Conservation (phyloP, 1,284 basidiomycete genomes). For the Ustilago tritici region DNA sequence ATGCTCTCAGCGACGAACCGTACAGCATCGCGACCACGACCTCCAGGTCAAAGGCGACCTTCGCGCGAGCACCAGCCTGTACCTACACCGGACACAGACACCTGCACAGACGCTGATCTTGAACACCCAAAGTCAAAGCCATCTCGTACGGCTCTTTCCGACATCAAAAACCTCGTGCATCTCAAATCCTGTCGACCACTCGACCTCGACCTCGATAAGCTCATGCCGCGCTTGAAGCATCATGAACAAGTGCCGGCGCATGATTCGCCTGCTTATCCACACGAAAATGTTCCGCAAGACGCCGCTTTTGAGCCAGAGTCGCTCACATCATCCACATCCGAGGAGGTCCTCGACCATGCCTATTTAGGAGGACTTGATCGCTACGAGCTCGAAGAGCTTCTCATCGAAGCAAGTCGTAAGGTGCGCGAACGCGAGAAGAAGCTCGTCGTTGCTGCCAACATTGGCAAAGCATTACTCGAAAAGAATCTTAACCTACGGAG, state of each 20-base stretch:
- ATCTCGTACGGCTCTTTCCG: constrained; percentile 17
- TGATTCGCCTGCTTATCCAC: not conserved
- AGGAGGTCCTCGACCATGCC: constrained; percentile 35
- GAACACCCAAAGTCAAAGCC: not conserved
- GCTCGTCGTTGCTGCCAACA: constrained; percentile 60
- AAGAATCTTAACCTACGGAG: constrained; percentile 60
- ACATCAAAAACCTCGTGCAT: constrained; percentile 16
- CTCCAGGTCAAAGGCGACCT: constrained; percentile 8
- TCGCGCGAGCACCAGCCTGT: constrained; percentile 4
- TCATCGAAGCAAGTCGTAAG: constrained; percentile 58
- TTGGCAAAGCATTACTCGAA: constrained; percentile 62
- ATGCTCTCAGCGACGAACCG: constrained; percentile 10
- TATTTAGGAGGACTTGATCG: constrained; percentile 53
- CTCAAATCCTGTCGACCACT: not conserved
- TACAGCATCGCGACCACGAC: constrained; percentile 14
- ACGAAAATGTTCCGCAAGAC: not conserved
- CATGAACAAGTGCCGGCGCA: not conserved
- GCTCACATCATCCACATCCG: constrained; percentile 11
- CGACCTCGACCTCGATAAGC: not conserved
- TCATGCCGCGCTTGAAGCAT: not conserved
- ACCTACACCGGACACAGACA: constrained; percentile 3
- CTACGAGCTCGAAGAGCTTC: constrained; percentile 57
- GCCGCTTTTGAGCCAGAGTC: not conserved
- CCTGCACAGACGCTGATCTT: not conserved
- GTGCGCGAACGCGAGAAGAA: constrained; percentile 61